Evolutionary conservation across 768 basidiomycete species (phyloP), one percentile per base, ranked within the genome.

Genomic region (Clavulina sp.): DNA sequence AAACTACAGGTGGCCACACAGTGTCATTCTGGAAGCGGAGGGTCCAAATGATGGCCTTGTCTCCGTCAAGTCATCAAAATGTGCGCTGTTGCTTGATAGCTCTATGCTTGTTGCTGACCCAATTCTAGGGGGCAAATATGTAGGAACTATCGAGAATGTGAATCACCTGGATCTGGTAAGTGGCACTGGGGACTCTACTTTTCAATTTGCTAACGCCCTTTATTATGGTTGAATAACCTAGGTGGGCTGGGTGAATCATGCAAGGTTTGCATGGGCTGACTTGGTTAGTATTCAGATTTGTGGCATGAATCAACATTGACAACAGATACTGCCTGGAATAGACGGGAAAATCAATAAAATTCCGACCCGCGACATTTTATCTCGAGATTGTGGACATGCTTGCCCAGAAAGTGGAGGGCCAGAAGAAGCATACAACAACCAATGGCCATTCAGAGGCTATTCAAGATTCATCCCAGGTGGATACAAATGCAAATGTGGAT

Each of bases 41-140:
- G 93, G 92, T 18, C 78, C 85, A 30, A 95, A 96, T 60, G 89
- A 96, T 63, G 95, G 95, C 1, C 73, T 99, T 44, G 93, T 99
- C 43, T 83, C 81, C 43, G 78, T 93, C 41, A 70, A 80, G 54
- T 88, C 86, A 3, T 79, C 89, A 2, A 78, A 80, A 71, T 93
- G 92, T 56, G 16, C 33, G 55, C 33, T 18, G 13, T 9, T 1
- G 30, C 28, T 26, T 3, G 34, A 32, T 38, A 24, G 4, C n/a
- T n/a, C 47, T n/a, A 7, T 31, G 2, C 40, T 19, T 53, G 24
- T 53, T 53, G 21, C 28, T 53, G 7, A 28, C 6, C 9, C 18
- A 5, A n/a, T n/a, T 41, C 29, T 28, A 56, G 55, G 55, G 81
- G 95, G 95, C 33, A 88, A 81, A 18, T 96, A 97, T 62, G 74